A percentile compares a stretch with the other conserved stretches of the same genome.
These are phyloP conservation scores for Castanospermum australe DNA, from an alignment of 306 rosid genomes.

Conservation along the genomic window DNA sequence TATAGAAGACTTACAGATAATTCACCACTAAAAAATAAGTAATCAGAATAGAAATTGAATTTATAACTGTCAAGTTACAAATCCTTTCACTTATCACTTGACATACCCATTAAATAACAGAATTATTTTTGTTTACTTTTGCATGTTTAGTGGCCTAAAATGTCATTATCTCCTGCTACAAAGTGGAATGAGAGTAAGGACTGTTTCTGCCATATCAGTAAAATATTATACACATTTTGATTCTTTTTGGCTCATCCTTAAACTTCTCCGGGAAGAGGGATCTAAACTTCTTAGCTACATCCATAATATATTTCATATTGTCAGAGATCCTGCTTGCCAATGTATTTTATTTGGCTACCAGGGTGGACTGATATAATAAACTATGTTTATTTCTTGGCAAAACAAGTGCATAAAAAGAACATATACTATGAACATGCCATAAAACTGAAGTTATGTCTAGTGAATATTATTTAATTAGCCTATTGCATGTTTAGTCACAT, in stretches of 20 bases:
- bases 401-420: slow-evolving; percentile 13
- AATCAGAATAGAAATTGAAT: too few species aligned
- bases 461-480: slow-evolving; percentile 14
- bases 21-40: too few species aligned
- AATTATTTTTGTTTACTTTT: slow-evolving; percentile 29
- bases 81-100: too few species aligned
- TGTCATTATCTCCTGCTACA: slow-evolving; percentile 26
- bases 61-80: too few species aligned
- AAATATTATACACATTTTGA: slow-evolving; percentile 15
- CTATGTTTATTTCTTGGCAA: slow-evolving; percentile 1
- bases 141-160: slow-evolving; percentile 11
- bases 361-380: slow-evolving; percentile 7
- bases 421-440: neutral
- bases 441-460: slow-evolving; percentile 24
- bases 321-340: neutral
- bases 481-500: slow-evolving; percentile 16
- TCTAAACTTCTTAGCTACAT: slow-evolving; percentile 15
- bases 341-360: slow-evolving; percentile 16
- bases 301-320: slow-evolving; percentile 16
- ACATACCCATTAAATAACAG: too few species aligned
- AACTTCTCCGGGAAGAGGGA: slow-evolving; percentile 40
- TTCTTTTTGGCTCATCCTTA: neutral
- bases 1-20: too few species aligned
- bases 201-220: slow-evolving; percentile 29
- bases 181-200: slow-evolving; percentile 6